These are phyloP conservation scores for Talaromyces wortmannii DNA, from an alignment of 495 filamentous ascomycete genomes.

Conservation along the genomic window DNA sequence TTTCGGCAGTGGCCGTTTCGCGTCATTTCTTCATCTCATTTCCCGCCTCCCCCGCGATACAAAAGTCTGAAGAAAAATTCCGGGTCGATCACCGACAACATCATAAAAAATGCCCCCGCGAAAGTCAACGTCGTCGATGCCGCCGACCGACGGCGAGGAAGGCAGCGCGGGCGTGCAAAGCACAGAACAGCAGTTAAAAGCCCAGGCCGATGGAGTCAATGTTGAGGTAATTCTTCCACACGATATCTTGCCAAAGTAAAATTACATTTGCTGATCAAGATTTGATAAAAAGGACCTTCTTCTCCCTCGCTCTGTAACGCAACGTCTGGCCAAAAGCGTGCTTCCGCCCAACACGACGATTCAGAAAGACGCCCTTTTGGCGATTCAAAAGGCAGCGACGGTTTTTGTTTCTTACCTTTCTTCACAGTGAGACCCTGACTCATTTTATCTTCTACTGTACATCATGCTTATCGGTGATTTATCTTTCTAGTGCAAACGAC, in stretches of 20 bases:
- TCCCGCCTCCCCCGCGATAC: no score
- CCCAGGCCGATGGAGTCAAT: slow-evolving; percentile 32
- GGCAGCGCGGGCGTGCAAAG: neutral
- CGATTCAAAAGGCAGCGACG: slow-evolving; percentile 86
- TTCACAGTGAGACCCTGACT: slow-evolving; percentile 54
- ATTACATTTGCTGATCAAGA: no score
- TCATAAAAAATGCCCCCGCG: slow-evolving; percentile 23
- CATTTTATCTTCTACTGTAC: neutral
- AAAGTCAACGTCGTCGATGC: slow-evolving; percentile 28
- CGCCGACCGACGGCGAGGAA: slow-evolving; percentile 14
- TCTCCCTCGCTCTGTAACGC: slow-evolving; percentile 89
- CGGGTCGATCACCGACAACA: neutral
- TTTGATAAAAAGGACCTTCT: slow-evolving; percentile 62
- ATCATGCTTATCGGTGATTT: neutral
- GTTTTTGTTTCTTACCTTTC: slow-evolving; percentile 92
- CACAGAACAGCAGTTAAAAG: slow-evolving; percentile 42
- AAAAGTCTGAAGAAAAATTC: no score
- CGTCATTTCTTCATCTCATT: no score
- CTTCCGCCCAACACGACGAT: slow-evolving; percentile 93
- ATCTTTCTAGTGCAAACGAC: slow-evolving; percentile 73
- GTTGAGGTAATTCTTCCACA: slow-evolving; percentile 26
- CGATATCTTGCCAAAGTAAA: neutral
- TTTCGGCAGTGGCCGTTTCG: no score
- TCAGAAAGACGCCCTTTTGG: slow-evolving; percentile 85
- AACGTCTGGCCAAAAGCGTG: slow-evolving; percentile 90